Conservation (phyloP, 2,329 filamentous ascomycete genomes). For the Cryphonectria carpinicola region DNA sequence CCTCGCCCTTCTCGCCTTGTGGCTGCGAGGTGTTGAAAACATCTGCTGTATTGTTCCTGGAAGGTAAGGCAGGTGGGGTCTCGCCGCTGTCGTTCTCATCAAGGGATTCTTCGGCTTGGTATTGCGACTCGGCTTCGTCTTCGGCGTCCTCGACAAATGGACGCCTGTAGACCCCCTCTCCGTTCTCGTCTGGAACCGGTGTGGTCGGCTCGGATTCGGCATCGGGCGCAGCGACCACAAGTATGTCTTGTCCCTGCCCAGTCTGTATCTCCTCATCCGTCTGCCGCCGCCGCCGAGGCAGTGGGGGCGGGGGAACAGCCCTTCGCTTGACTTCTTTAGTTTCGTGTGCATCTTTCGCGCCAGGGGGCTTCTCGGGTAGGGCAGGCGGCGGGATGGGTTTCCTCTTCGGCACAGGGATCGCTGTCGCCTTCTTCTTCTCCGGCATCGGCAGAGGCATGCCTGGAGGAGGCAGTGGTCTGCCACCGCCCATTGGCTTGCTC, state of each 20-base stretch:
- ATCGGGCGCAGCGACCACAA: constrained; percentile 66
- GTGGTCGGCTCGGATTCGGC: constrained; percentile 63
- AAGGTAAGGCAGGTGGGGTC: constrained; percentile 22
- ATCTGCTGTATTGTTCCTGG: constrained; percentile 1
- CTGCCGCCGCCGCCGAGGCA: constrained; percentile 52
- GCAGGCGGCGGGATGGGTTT: constrained; percentile 59
- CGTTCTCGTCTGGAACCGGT: constrained; percentile 46
- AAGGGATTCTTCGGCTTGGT: constrained; percentile 10
- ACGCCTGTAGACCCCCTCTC: constrained; percentile 31
- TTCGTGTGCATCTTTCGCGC: constrained; percentile 21
- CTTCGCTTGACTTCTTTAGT: constrained; percentile 32
- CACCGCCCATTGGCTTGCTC: constrained; percentile 77
- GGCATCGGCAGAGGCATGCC: constrained; percentile 77
- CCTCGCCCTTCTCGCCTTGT: constrained; percentile 46
- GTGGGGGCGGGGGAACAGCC: constrained; percentile 47
- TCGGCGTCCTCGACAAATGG: constrained; percentile 43
- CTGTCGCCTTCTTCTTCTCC: constrained; percentile 61
- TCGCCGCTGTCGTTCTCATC: constrained; percentile 5
- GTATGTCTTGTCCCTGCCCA: constrained; percentile 52
- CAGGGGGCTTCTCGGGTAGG: constrained; percentile 28
- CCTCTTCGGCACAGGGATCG: constrained; percentile 64
- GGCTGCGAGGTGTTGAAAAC: background rate
- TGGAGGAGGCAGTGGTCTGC: constrained; percentile 79
- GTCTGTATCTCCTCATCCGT: constrained; percentile 39
- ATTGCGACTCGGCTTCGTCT: constrained; percentile 30